A percentile compares a stretch with the other conserved stretches of the same genome.
Evolutionary conservation across 495 filamentous ascomycete species (phyloP).

Genomic region (Penicillium cinerascens): DNA sequence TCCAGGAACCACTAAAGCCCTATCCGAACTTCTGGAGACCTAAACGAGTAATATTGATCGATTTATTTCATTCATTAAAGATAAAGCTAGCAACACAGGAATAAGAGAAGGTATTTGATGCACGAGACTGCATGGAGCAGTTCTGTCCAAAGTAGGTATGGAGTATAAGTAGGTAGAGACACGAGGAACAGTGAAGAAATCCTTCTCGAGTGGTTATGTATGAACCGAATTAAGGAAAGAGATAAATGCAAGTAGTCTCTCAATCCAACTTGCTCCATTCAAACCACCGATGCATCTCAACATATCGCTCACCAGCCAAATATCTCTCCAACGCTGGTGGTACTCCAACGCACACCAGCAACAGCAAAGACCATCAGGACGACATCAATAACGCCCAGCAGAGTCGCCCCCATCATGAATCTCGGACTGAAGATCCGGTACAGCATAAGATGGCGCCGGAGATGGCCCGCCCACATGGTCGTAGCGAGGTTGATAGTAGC

Average conservation of each 20-base stretch:
- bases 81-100: background rate
- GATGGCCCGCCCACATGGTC: constrained; percentile 79
- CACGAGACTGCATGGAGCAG: background rate
- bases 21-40: too few species aligned
- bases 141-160: background rate
- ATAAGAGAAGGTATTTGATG: background rate
- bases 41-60: too few species aligned
- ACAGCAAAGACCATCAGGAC: constrained; percentile 65
- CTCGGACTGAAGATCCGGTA: constrained; percentile 92
- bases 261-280: background rate
- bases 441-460: constrained; percentile 91
- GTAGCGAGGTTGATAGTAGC: constrained; percentile 78
- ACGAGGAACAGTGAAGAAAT: too few species aligned
- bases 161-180: too few species aligned
- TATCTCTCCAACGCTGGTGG: constrained; percentile 74
- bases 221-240: background rate
- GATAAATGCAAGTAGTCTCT: background rate
- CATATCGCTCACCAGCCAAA: constrained; percentile 66
- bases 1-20: too few species aligned
- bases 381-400: constrained; percentile 72
- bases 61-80: background rate
- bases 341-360: constrained; percentile 67
- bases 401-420: constrained; percentile 78
- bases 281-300: background rate
- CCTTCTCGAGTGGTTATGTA: background rate